Percentiles rank a stretch among this genome's conserved stretches.
phyloP scores from a whole-genome alignment of 495 filamentous ascomycete species.

The Trichoderma reesei region DNA sequence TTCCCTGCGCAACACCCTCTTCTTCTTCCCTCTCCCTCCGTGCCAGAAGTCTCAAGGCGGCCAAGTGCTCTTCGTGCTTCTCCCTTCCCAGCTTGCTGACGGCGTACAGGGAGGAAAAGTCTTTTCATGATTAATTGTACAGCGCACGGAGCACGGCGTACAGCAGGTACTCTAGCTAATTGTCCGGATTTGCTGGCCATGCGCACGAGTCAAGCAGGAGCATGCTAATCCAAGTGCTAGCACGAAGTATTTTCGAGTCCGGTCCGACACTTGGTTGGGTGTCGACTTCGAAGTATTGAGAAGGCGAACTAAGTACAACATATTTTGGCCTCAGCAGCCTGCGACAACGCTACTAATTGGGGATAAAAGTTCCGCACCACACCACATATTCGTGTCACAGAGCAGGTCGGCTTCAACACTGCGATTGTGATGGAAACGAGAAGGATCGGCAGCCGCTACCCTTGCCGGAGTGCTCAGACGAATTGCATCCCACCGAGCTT shows the following conservation, averaged over 20 bases:
- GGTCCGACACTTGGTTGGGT: not conserved
- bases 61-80: no score
- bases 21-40: no score
- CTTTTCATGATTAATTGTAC: not conserved
- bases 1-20: not conserved
- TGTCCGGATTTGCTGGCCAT: not conserved
- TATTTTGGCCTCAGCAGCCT: no score
- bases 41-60: no score
- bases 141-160: not conserved
- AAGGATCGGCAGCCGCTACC: not conserved
- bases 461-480: not conserved
- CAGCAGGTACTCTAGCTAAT: not conserved
- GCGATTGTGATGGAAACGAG: no score
- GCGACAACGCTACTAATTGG: not conserved
- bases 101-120: no score
- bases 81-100: no score
- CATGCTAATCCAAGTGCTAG: not conserved
- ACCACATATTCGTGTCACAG: not conserved
- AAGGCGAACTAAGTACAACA: not conserved
- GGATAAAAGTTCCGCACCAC: constrained; percentile 1
- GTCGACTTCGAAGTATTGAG: not conserved
- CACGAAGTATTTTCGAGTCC: not conserved
- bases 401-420: not conserved
- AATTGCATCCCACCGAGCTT: not conserved
- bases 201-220: constrained; percentile 7